Base-by-base conservation (phyloP, 169 alveolate species). In the Cryptosporidium tyzzeri region DNA sequence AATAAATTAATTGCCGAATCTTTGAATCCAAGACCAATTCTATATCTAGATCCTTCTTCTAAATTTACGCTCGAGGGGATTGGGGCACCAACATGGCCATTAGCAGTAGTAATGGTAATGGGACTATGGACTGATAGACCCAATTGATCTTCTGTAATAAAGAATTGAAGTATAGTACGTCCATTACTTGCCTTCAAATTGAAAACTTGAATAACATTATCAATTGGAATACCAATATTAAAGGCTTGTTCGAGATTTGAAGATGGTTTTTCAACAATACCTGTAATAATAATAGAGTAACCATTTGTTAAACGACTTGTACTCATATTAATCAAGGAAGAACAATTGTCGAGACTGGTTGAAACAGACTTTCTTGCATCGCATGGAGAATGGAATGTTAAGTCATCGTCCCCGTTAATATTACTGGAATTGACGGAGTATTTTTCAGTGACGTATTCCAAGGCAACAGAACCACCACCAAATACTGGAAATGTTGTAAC, bases 1-100 rank as follows among this genome's bases (percentile, higher is more conserved):
- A 80, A 44, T 14, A 41, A 33, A 18, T 62, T 58, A 35, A 80
- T 10, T 18, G 26, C 26, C 23, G 33, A 0, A 61, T 80, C 65
- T 26, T 80, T 23, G 35, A 80, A 62, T 0, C 53, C 89, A 37
- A 80, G 16, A 12, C 89, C 73, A 26, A 80, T 39, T 59, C 65
- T 41, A 39, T 80, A 80, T 44, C 44, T 58, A 16, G 89, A 9
- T 26, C 89, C 89, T 44, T 62, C 73, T 4, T 80, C 75, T 14
- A 80, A 39, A 29, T 62, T 21, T 0, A 80, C 53, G 44, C 18
- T 65, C 0, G 75, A 62, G 62, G 89, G 89, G n/a, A 80, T 14
- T 37, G 61, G 16, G 3, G 69, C 89, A 80, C 89, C 89, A 2
- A 62, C 26, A 44, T 65, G 80, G 1, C 73, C 48, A 48, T 37